These are phyloP conservation scores for Multifurca ochricompacta DNA, from an alignment of 768 basidiomycete genomes.

Conservation along the genomic window DNA sequence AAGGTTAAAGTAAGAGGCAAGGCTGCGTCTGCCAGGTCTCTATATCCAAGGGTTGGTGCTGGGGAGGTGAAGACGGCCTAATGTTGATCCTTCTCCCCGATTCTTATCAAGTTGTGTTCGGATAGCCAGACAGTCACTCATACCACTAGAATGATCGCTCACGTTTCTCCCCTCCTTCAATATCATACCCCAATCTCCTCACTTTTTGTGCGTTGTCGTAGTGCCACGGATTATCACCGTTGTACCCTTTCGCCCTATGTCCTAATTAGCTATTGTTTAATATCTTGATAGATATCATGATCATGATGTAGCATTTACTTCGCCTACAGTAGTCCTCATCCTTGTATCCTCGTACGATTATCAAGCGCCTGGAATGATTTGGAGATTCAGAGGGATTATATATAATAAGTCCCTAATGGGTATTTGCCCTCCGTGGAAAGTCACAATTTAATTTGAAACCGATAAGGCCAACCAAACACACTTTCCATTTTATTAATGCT, in stretches of 20 bases:
- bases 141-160: not conserved
- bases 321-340: not conserved
- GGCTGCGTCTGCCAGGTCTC: not conserved
- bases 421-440: not conserved
- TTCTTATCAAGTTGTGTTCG: not conserved
- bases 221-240: not conserved
- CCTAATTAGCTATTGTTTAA: not conserved
- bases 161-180: not conserved
- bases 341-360: no score
- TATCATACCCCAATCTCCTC: not conserved
- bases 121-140: not conserved
- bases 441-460: not conserved
- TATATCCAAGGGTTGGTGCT: not conserved
- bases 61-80: not conserved
- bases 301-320: not conserved
- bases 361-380: not conserved
- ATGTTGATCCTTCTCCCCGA: not conserved
- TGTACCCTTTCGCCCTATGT: not conserved
- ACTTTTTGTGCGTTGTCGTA: not conserved
- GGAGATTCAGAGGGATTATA: not conserved
- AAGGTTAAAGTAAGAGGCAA: not conserved
- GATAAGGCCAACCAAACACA: no score
- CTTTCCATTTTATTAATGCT: no score
- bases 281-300: not conserved
- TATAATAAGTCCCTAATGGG: not conserved